Base-by-base conservation (phyloP, 345 rosid genomes). In the Rhizophora apiculata region DNA sequence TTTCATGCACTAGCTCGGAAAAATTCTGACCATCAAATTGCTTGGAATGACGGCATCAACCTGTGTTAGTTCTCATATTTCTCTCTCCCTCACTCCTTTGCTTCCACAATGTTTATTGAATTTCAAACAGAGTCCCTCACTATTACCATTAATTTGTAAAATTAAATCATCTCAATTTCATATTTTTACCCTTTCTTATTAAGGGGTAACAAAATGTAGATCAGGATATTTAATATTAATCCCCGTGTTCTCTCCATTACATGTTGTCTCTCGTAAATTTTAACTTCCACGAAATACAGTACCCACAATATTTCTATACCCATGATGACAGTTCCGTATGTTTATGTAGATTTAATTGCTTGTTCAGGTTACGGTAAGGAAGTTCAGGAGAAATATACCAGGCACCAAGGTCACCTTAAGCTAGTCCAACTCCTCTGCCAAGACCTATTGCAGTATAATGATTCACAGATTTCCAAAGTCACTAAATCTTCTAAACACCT, bases 401-500 rank as follows among this genome's bases (percentile, higher is more conserved):
- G 21, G 59, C 81, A 78, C 13, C 16, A 62, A 65, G 78, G 72
- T 78, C 81, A 79, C 20, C 62, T 68, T 67, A 60, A 70, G 52
- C 76, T 86, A 68, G 73, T 80, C 67, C 72, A 72, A 71, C 73
- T 43, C 61, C 53, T 83, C 2, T 76, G 80, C 72, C 56, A 78
- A 31, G 79, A 77, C 27, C 48, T 80, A 60, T 31, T 79, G 32
- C 56, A 19, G 7, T 57, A 84, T 49, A 82, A 86, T 54, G 79
- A 79, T 67, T 49, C 78, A 29, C 36, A 63, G 31, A 39, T 77
- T 32, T 62, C 72, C 13, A 76, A 75, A 43, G 61, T 75, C 27
- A 72, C 76, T 15, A 70, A 62, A 68, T 64, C 57, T 26, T 83
- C 82, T 24, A 39, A 77, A 1, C 77, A 36, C 22, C 62, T 78